phyloP scores from a whole-genome alignment of 2,329 filamentous ascomycete genomes.

The Aspergillus nomiae region DNA sequence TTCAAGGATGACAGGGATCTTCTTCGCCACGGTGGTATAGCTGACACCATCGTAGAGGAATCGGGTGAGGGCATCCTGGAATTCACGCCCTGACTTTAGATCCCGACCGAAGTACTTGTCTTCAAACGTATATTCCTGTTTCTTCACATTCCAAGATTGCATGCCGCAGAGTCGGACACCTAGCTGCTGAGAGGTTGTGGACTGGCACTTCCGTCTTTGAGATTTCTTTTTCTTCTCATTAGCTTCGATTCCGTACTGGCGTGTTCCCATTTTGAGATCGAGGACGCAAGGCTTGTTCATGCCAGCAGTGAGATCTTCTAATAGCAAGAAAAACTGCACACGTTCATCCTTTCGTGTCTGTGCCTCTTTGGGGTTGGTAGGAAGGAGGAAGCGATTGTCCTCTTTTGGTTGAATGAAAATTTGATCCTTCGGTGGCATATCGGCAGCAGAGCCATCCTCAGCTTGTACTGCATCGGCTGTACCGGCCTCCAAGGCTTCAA shows the following conservation, averaged over 20 bases:
- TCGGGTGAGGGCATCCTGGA: slow-evolving; percentile 81
- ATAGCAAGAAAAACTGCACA: slow-evolving; percentile 86
- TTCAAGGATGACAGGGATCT: slow-evolving; percentile 83
- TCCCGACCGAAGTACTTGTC: slow-evolving; percentile 97
- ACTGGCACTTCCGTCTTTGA: slow-evolving; percentile 87
- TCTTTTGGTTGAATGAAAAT: slow-evolving; percentile 15
- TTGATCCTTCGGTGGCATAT: slow-evolving; percentile 9
- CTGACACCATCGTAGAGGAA: slow-evolving; percentile 92
- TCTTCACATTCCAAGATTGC: slow-evolving; percentile 89
- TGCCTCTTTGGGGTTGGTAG: slow-evolving; percentile 76
- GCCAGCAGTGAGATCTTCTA: slow-evolving; percentile 93
- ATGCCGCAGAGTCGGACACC: slow-evolving; percentile 94
- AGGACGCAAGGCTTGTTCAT: slow-evolving; percentile 97
- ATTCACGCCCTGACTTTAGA: slow-evolving; percentile 83
- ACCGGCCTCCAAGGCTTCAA: slow-evolving; percentile 13
- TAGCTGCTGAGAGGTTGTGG: slow-evolving; percentile 86
- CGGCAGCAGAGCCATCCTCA: neutral
- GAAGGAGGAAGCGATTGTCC: slow-evolving; percentile 42
- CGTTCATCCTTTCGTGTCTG: slow-evolving; percentile 58
- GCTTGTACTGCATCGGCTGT: neutral
- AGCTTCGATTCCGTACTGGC: slow-evolving; percentile 93
- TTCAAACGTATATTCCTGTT: slow-evolving; percentile 86
- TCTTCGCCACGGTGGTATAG: slow-evolving; percentile 74
- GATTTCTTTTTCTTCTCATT: slow-evolving; percentile 89
- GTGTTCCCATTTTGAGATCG: slow-evolving; percentile 97